phyloP scores from a whole-genome alignment of 257 asterid species.

The Cynanchum wilfordii region DNA sequence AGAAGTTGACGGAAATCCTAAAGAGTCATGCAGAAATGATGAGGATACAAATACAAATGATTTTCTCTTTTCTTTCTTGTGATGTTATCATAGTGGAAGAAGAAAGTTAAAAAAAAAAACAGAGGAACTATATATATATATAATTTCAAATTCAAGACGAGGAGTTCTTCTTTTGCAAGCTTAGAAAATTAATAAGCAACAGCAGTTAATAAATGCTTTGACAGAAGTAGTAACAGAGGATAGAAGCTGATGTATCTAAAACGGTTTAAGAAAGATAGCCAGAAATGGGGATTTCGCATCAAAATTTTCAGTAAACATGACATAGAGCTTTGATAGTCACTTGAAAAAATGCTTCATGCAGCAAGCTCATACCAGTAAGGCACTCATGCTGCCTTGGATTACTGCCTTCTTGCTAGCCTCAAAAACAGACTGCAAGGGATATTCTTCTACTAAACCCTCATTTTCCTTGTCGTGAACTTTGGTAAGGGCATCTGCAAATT shows the following conservation, averaged over 20 bases:
- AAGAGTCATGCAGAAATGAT: constrained; percentile 19
- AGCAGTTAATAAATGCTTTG: neutral
- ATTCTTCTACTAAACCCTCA: constrained; percentile 52
- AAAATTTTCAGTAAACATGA: neutral
- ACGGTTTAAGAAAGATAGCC: neutral
- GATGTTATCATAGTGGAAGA: neutral
- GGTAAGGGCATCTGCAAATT: constrained; percentile 52
- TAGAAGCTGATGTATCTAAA: neutral
- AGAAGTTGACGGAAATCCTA: constrained; percentile 81
- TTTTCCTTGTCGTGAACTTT: constrained; percentile 47
- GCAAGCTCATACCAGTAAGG: constrained; percentile 53
- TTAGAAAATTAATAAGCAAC: constrained; percentile 5
- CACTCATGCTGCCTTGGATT: constrained; percentile 71
- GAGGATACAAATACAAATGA: constrained; percentile 10
- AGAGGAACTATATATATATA: neutral
- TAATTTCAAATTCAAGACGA: neutral
- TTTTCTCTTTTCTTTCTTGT: neutral
- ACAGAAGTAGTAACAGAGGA: neutral
- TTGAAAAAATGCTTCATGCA: neutral
- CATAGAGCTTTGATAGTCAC: neutral
- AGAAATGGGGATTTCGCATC: neutral
- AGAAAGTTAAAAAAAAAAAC: neutral
- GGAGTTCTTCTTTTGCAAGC: neutral
- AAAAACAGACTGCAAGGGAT: constrained; percentile 57
- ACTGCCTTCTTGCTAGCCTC: constrained; percentile 80